These are phyloP conservation scores for Phytophthora cajani DNA, from an alignment of 352 stramenopile genomes.

Conservation along the genomic window DNA sequence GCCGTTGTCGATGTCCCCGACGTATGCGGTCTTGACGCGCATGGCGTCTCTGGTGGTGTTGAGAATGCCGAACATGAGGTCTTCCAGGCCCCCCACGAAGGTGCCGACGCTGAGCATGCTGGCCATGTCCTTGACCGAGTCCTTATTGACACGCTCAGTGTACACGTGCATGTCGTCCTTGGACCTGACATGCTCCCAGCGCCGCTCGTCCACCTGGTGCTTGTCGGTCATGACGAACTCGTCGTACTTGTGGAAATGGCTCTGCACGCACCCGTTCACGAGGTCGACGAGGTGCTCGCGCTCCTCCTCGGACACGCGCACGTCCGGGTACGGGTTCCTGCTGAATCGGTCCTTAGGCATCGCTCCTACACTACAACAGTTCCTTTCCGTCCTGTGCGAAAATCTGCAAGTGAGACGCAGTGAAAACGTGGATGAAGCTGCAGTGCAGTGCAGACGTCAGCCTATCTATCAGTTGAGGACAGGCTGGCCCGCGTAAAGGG, in stretches of 20 bases:
- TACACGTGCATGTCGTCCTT: conserved; percentile 40
- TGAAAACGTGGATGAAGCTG: not conserved
- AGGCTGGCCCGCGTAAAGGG: not conserved
- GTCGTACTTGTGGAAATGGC: conserved; percentile 36
- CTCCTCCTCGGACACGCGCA: conserved; percentile 10
- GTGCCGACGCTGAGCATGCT: conserved; percentile 13
- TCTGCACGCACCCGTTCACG: conserved; percentile 24
- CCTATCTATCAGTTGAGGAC: not conserved
- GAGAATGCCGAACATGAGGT: conserved; percentile 34
- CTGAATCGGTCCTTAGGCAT: conserved; percentile 41
- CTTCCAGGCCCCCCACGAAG: conserved; percentile 25
- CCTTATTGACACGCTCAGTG: conserved; percentile 8
- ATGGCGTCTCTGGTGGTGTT: conserved; percentile 30
- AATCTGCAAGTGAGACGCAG: not conserved
- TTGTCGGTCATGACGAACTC: conserved; percentile 29
- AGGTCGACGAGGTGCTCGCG: conserved; percentile 21
- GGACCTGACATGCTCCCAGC: conserved; percentile 36
- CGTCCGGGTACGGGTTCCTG: conserved; percentile 26
- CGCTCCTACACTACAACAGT: not conserved
- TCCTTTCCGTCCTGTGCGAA: not conserved
- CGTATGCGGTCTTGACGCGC: conserved; percentile 28
- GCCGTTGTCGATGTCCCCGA: not conserved
- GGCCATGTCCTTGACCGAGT: not conserved
- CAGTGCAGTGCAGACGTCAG: not conserved
- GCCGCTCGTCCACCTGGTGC: conserved; percentile 16